These are phyloP conservation scores for Irpex lacteus DNA, from an alignment of 1,284 basidiomycete species.

Conservation along the genomic window DNA sequence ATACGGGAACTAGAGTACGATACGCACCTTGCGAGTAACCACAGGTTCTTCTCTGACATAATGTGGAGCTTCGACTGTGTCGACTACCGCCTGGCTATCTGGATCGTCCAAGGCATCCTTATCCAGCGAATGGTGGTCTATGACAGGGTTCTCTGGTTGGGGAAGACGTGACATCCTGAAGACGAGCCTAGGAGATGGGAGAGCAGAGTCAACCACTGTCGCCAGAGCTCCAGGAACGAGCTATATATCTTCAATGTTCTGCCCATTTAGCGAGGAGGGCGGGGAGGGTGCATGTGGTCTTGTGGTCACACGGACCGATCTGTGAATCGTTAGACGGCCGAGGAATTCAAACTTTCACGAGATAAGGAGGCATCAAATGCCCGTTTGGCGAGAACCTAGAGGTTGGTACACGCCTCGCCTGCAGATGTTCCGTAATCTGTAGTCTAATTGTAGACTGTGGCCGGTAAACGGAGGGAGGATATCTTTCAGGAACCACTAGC, in stretches of 20 bases:
- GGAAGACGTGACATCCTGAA: slow-evolving; percentile 9
- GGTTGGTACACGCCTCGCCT: too few species aligned
- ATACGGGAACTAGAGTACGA: neutral
- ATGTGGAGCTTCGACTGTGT: slow-evolving; percentile 8
- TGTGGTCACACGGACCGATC: neutral
- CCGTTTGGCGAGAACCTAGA: neutral
- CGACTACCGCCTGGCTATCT: neutral
- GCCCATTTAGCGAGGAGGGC: neutral
- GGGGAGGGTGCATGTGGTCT: neutral
- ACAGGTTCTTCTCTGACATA: slow-evolving; percentile 26
- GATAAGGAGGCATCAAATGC: neutral
- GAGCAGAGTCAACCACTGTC: neutral
- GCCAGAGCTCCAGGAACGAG: neutral
- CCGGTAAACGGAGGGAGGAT: too few species aligned
- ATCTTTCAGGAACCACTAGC: too few species aligned
- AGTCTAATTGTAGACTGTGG: too few species aligned
- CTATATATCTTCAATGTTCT: neutral
- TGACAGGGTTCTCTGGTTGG: slow-evolving; percentile 8
- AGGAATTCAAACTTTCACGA: neutral
- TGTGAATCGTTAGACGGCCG: neutral
- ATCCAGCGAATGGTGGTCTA: slow-evolving; percentile 4
- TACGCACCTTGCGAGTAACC: slow-evolving; percentile 29
- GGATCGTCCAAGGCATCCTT: slow-evolving; percentile 2
- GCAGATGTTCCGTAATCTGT: too few species aligned
- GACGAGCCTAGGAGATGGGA: neutral